These are phyloP conservation scores for Arabidopsis hybrid DNA, from an alignment of 441 rosid genomes.

Conservation along the genomic window DNA sequence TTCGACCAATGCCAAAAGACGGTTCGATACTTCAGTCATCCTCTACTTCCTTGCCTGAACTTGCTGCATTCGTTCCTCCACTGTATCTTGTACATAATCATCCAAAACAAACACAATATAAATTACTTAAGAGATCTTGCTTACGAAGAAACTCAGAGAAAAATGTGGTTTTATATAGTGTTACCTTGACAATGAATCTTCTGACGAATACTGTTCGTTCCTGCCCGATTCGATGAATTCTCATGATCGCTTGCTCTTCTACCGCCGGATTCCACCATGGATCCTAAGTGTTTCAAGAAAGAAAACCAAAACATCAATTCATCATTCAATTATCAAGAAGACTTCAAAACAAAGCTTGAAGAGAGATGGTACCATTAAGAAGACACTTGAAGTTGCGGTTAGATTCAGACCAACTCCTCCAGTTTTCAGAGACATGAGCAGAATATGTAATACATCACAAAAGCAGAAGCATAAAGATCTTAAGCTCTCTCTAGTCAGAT, in stretches of 20 bases:
- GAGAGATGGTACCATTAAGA: conserved; percentile 56
- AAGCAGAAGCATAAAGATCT: too few species aligned
- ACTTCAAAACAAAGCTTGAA: background rate
- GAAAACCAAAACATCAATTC: conserved; percentile 4
- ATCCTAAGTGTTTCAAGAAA: conserved; percentile 51
- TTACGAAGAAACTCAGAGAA: background rate
- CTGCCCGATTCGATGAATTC: conserved; percentile 75
- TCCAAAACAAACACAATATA: conserved; percentile 2
- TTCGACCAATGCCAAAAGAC: too few species aligned
- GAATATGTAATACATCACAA: conserved; percentile 45
- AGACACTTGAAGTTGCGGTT: conserved; percentile 73
- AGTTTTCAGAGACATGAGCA: conserved; percentile 73
- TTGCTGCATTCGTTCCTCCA: conserved; percentile 71
- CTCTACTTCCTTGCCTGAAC: conserved; percentile 76
- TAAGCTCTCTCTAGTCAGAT: too few species aligned
- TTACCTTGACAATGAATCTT: conserved; percentile 74
- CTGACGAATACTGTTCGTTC: conserved; percentile 59
- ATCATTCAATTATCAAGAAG: background rate
- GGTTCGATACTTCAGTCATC: conserved; percentile 35
- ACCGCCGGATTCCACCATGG: conserved; percentile 90
- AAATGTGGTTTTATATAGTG: too few species aligned
- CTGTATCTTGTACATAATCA: conserved; percentile 52
- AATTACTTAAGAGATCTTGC: background rate
- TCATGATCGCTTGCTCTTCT: conserved; percentile 77
- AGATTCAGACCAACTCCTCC: conserved; percentile 81